Conservation (phyloP, 352 stramenopile species). For the Globisporangium orthogonon region DNA sequence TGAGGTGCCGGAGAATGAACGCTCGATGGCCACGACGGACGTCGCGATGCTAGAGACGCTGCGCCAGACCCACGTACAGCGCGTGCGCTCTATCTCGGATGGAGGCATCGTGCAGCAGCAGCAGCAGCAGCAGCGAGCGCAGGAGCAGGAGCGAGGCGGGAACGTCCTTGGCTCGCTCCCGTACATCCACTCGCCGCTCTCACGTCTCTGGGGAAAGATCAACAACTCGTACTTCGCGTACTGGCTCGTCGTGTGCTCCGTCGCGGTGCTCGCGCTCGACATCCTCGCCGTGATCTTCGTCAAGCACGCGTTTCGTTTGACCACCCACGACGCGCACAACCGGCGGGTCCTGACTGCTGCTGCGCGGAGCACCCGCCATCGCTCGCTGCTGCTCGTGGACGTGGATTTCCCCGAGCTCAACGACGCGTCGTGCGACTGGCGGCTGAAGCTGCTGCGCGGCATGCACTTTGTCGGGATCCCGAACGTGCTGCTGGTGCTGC, state of each 20-base stretch:
- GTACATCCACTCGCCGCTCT: background rate
- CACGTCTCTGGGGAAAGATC: conserved; percentile 31
- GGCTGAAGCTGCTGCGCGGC: conserved; percentile 24
- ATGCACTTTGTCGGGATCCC: conserved; percentile 47
- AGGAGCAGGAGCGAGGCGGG: background rate
- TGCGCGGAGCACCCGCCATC: background rate
- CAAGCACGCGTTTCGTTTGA: conserved; percentile 16
- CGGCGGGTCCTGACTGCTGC: background rate
- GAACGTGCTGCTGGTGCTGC: conserved; percentile 50
- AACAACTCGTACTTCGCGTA: conserved; percentile 70
- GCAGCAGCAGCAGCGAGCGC: background rate
- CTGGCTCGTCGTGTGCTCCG: conserved; percentile 56
- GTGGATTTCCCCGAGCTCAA: background rate
- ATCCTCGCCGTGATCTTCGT: conserved; percentile 34
- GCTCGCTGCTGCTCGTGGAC: conserved; percentile 4
- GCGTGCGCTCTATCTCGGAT: conserved; percentile 6
- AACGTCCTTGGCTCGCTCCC: background rate
- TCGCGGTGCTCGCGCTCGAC: conserved; percentile 40
- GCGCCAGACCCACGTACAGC: conserved; percentile 4
- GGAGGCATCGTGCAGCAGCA: background rate
- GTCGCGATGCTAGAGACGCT: conserved; percentile 5
- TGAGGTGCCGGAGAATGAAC: conserved; percentile 1
- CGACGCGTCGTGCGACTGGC: conserved; percentile 24
- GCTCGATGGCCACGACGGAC: background rate
- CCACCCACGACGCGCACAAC: conserved; percentile 11